Conservation (phyloP, 108 stramenopile species). For the Cylindrotheca closterium region DNA sequence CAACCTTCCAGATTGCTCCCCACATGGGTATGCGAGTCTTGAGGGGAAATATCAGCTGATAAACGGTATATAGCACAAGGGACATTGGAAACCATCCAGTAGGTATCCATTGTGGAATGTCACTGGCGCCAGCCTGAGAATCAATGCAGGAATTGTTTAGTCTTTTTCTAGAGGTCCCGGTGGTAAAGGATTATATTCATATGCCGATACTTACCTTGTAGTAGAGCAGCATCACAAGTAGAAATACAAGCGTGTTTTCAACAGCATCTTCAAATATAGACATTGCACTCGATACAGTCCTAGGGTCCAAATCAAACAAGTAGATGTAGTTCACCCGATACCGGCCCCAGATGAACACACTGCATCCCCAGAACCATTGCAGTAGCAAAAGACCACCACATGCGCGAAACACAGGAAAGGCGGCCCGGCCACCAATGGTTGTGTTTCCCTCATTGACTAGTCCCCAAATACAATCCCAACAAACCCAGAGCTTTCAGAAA, state of each 20-base stretch:
- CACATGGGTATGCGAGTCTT: conserved; percentile 77
- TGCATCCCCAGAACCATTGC: conserved; percentile 93
- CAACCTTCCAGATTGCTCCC: conserved; percentile 64
- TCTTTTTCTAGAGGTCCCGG: neutral
- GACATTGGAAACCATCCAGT: conserved; percentile 78
- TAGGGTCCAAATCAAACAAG: conserved; percentile 87
- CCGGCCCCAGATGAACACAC: conserved; percentile 84
- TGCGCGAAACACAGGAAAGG: conserved; percentile 90
- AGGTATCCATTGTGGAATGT: conserved; percentile 73
- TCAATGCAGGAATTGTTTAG: neutral
- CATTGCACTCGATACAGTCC: conserved; percentile 66
- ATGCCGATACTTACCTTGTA: conserved; percentile 23
- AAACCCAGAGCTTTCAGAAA: conserved; percentile 69
- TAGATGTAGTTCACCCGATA: conserved; percentile 90
- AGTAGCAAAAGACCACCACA: conserved; percentile 85
- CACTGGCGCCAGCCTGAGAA: conserved; percentile 50
- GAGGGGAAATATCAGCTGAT: conserved; percentile 75
- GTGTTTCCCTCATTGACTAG: conserved; percentile 49
- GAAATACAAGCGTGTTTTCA: conserved; percentile 79
- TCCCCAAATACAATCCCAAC: conserved; percentile 94
- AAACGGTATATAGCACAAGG: conserved; percentile 70
- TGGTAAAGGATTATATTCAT: neutral
- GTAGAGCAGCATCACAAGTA: conserved; percentile 57
- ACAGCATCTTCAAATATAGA: conserved; percentile 84
- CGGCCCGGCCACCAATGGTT: conserved; percentile 81